A percentile compares a stretch with the other conserved stretches of the same genome.
Conservation (phyloP, 169 alveolate genomes). For the Cryptosporidium bovis region DNA sequence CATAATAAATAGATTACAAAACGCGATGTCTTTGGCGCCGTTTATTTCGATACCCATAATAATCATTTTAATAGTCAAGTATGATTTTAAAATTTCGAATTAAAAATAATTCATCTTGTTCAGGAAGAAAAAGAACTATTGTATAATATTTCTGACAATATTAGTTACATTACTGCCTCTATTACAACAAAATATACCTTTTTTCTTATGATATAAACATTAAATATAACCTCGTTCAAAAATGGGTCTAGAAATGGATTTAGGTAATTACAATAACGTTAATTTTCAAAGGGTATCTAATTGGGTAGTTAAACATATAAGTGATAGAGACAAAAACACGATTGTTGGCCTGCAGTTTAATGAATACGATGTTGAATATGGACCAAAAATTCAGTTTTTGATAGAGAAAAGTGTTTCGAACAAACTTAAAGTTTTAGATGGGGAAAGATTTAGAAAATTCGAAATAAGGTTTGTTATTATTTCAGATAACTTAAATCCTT, state of each 20-base stretch:
- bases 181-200: no score
- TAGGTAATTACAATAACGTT: neutral
- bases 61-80: neutral
- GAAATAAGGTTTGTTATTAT: constrained; percentile 21
- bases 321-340: neutral
- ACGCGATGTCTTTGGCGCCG: constrained; percentile 48
- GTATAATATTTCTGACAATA: no score
- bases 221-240: neutral
- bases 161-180: no score
- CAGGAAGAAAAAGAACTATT: no score
- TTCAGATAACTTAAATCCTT: constrained; percentile 29
- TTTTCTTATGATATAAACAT: no score
- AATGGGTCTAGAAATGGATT: constrained; percentile 16
- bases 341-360: constrained; percentile 46
- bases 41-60: constrained; percentile 13
- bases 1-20: constrained; percentile 62
- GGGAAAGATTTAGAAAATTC: neutral
- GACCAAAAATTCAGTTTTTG: constrained; percentile 49
- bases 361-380: constrained; percentile 32
- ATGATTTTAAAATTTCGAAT: neutral
- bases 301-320: constrained; percentile 4
- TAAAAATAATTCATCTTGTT: neutral
- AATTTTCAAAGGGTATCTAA: neutral
- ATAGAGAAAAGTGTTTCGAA: neutral
- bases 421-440: neutral